Evolutionary conservation across 1,284 basidiomycete species (phyloP), one percentile per base, ranked within the genome.

Genomic region (Heimioporus retisporus): DNA sequence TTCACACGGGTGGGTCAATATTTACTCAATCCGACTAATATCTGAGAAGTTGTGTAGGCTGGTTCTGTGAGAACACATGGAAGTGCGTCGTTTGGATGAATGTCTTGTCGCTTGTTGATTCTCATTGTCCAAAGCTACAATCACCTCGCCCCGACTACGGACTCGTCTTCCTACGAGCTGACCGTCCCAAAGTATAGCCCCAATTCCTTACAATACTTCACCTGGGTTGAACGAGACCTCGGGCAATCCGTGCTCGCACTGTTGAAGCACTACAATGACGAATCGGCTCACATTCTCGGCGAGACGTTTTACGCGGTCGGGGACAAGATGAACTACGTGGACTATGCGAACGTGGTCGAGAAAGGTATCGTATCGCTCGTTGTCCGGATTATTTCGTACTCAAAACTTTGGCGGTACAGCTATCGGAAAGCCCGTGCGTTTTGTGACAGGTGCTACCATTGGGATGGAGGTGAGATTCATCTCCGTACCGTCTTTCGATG

Each of bases 1-100:
- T 80, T 6, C 68, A 75, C 35, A 64, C 61, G 23, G 75, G 76
- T 77, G 25, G 14, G 72, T 68, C 11, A 5, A 43, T 14, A n/a
- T 31, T 11, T 8, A 5, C 6, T 43, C 10, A 19, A 44, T 19
- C n/a, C n/a, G 44, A n/a, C 4, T 10, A 19, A 40, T 54, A 4
- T n/a, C 53, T 40, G 65, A n/a, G 21, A n/a, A 35, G 15, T n/a
- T 46, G 40, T 46, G 18, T 56, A 75, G 77, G 74, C 21, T 77
- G 72, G 65, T 80, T 79, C 56, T 50, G 51, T 10, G 80, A 80
- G 61, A 81, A 81, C 60, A 67, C 71, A 31, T 77, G 71, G 70
- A 75, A 66, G 78, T 79, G 46, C 59, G 69, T 64, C 19, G 21
- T 50, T 16, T 31, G 8, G 7, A 48, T 31, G 21, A 54, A 55